Evolutionary conservation across 805 yeast genomes (phyloP).

Genomic region (Metschnikowia aberdeeniae): DNA sequence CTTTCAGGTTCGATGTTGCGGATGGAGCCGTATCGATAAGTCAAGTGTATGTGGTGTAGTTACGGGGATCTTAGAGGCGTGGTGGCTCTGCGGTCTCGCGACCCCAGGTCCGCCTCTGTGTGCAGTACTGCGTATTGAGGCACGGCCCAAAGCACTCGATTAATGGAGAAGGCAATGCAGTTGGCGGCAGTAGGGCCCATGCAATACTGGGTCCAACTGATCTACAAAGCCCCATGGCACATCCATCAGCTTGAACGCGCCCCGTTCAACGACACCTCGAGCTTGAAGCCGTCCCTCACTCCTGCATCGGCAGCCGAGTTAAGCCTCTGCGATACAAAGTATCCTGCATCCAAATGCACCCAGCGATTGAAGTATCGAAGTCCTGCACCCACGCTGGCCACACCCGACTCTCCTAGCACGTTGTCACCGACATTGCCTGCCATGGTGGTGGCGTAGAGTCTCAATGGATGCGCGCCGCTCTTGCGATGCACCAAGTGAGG

Average conservation of each 20-base stretch:
- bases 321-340: constrained; percentile 27
- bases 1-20: no score
- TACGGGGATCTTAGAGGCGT: no score
- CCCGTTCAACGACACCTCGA: constrained; percentile 28
- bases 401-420: constrained; percentile 22
- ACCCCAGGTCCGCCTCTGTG: no score
- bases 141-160: no score
- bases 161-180: no score
- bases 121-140: no score
- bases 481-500: constrained; percentile 41
- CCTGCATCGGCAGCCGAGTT: constrained; percentile 21
- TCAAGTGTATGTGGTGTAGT: no score
- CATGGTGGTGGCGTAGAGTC: constrained; percentile 58
- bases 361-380: constrained; percentile 35
- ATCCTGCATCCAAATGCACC: constrained; percentile 42
- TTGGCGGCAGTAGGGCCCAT: no score
- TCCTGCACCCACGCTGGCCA: constrained; percentile 33
- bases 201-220: no score
- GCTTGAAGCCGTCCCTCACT: constrained; percentile 36
- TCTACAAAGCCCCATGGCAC: no score
- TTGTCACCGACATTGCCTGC: constrained; percentile 55
- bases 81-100: no score
- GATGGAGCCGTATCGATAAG: no score
- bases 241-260: not conserved
- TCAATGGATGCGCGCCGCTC: constrained; percentile 30